These are phyloP conservation scores for Pythium sp. DNA, from an alignment of 352 stramenopile species.

Conservation along the genomic window DNA sequence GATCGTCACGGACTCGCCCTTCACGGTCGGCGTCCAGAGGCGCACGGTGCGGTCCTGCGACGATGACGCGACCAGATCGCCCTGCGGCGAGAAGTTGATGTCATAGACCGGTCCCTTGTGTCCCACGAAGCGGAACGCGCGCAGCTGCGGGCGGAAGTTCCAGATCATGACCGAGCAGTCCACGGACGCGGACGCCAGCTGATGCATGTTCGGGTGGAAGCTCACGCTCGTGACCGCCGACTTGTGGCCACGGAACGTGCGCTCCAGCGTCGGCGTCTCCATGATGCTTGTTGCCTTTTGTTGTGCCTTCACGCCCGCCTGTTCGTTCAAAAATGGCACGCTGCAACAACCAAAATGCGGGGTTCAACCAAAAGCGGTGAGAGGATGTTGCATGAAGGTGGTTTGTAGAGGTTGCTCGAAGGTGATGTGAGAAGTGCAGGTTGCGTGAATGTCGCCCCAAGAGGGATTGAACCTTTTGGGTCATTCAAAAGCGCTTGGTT, in stretches of 20 bases:
- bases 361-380: neutral
- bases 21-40: conserved; percentile 86
- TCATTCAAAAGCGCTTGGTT: no score
- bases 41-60: conserved; percentile 90
- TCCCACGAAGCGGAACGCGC: conserved; percentile 77
- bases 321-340: conserved; percentile 14
- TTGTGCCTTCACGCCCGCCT: neutral
- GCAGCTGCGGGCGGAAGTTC: conserved; percentile 86
- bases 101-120: conserved; percentile 80
- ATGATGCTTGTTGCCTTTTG: neutral
- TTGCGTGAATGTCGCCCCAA: neutral
- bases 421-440: no score
- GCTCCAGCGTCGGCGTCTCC: conserved; percentile 66
- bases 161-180: conserved; percentile 90
- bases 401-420: neutral
- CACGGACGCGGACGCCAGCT: conserved; percentile 77
- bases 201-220: conserved; percentile 85
- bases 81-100: conserved; percentile 76
- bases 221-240: conserved; percentile 70
- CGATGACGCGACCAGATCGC: conserved; percentile 80
- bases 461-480: neutral
- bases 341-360: neutral
- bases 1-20: conserved; percentile 62
- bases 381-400: conserved; percentile 14
- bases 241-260: conserved; percentile 87